These are phyloP conservation scores for Miamiensis avidus DNA, from an alignment of 169 alveolate species.

Conservation along the genomic window DNA sequence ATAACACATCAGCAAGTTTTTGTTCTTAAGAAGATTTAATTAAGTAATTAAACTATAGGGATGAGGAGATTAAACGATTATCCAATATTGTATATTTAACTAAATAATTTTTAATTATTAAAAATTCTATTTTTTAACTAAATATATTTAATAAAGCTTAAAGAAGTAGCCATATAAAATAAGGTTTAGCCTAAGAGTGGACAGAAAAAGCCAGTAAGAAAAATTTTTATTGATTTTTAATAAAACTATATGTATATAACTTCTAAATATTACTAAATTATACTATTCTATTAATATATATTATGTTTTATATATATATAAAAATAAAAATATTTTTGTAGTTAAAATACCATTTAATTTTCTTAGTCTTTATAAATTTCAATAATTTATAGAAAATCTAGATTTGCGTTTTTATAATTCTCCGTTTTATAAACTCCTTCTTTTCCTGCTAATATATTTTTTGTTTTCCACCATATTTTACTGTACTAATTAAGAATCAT, in stretches of 20 bases:
- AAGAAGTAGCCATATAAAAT: neutral
- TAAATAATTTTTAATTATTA: too few species aligned
- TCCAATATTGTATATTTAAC: neutral
- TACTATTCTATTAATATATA: too few species aligned
- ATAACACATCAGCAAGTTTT: neutral
- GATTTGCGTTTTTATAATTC: too few species aligned
- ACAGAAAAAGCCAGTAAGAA: neutral
- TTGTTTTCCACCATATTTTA: too few species aligned
- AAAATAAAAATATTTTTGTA: too few species aligned
- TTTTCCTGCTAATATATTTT: too few species aligned
- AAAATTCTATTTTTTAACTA: too few species aligned
- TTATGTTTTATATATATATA: neutral
- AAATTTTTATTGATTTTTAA: neutral
- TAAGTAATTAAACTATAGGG: neutral
- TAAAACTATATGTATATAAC: too few species aligned
- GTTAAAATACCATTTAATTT: neutral
- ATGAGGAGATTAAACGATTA: neutral
- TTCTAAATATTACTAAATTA: neutral
- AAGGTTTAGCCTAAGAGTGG: neutral
- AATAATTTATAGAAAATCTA: too few species aligned
- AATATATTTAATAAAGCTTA: neutral
- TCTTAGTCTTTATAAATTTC: too few species aligned
- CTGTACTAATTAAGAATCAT: too few species aligned
- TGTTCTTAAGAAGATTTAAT: neutral
- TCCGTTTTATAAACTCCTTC: too few species aligned